A percentile compares a stretch with the other conserved stretches of the same genome.
phyloP scores from a whole-genome alignment of 2,329 filamentous ascomycete species.

The Colletotrichum shisoi region DNA sequence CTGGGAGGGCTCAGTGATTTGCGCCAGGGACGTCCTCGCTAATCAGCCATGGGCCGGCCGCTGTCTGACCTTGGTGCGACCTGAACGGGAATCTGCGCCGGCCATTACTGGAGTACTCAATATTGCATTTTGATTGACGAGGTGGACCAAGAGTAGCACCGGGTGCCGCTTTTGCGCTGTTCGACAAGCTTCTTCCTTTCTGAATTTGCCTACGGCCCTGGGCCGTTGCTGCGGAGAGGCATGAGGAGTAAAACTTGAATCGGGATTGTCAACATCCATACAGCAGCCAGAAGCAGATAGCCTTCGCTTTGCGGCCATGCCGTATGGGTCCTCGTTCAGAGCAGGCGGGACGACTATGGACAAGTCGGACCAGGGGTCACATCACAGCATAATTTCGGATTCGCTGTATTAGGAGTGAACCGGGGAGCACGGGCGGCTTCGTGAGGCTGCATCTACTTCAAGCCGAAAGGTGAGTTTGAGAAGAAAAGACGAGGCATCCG shows the following conservation, averaged over 20 bases:
- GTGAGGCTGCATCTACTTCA: neutral
- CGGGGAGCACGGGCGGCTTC: slow-evolving; percentile 24
- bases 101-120: slow-evolving; percentile 18
- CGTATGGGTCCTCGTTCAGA: slow-evolving; percentile 10
- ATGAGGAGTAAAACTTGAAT: neutral
- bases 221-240: slow-evolving; percentile 1
- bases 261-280: neutral
- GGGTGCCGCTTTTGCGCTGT: slow-evolving; percentile 19
- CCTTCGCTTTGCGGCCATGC: neutral
- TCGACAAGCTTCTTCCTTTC: slow-evolving; percentile 26
- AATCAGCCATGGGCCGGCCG: slow-evolving; percentile 36
- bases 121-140: slow-evolving; percentile 27
- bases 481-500: neutral
- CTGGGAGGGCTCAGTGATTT: slow-evolving; percentile 29
- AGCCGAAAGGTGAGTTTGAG: slow-evolving; percentile 7
- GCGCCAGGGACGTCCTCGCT: slow-evolving; percentile 39
- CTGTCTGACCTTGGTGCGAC: slow-evolving; percentile 36
- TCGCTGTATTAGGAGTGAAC: neutral
- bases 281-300: neutral
- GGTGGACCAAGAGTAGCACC: slow-evolving; percentile 28
- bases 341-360: slow-evolving; percentile 21
- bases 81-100: slow-evolving; percentile 37
- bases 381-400: neutral
- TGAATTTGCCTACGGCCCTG: neutral
- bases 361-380: neutral